Evolutionary conservation across 1,284 basidiomycete species (phyloP).

Genomic region (Irpex rosettiformis): DNA sequence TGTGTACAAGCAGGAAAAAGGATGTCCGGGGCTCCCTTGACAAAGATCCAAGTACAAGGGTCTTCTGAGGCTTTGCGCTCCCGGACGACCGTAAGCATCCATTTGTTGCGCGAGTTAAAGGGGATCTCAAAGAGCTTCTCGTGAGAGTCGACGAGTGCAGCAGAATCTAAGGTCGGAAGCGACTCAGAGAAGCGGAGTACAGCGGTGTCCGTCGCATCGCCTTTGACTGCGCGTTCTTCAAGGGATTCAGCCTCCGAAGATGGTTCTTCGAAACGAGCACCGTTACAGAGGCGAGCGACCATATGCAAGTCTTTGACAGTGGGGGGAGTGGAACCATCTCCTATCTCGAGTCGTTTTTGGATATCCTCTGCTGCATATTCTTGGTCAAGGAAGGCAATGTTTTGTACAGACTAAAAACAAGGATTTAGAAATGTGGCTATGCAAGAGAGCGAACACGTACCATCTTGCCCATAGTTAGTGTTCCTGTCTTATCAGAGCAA

Average conservation of each 20-base stretch:
- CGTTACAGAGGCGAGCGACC: conserved; percentile 58
- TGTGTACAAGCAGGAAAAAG: conserved; percentile 45
- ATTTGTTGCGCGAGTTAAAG: conserved; percentile 69
- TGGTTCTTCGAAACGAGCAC: conserved; percentile 48
- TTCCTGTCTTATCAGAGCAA: conserved; percentile 27
- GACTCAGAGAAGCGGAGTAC: conserved; percentile 57
- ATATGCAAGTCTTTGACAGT: conserved; percentile 36
- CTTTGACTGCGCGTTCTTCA: conserved; percentile 46
- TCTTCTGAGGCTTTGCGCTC: conserved; percentile 15
- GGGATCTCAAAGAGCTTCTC: conserved; percentile 41
- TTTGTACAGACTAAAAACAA: conserved; percentile 34
- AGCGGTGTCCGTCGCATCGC: conserved; percentile 64
- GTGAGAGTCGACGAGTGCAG: conserved; percentile 24
- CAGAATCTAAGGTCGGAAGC: conserved; percentile 28
- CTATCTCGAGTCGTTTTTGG: conserved; percentile 21
- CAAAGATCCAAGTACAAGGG: conserved; percentile 35
- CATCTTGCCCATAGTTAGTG: conserved; percentile 26
- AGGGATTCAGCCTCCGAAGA: conserved; percentile 34
- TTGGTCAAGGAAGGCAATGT: conserved; percentile 38
- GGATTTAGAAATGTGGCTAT: background rate
- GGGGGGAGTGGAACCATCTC: conserved; percentile 14
- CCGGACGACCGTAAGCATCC: conserved; percentile 50
- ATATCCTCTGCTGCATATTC: conserved; percentile 28
- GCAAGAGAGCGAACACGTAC: conserved; percentile 10
- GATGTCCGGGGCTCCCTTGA: conserved; percentile 61